Conservation (phyloP, 2,329 filamentous ascomycete genomes). For the Fusarium zealandicum region DNA sequence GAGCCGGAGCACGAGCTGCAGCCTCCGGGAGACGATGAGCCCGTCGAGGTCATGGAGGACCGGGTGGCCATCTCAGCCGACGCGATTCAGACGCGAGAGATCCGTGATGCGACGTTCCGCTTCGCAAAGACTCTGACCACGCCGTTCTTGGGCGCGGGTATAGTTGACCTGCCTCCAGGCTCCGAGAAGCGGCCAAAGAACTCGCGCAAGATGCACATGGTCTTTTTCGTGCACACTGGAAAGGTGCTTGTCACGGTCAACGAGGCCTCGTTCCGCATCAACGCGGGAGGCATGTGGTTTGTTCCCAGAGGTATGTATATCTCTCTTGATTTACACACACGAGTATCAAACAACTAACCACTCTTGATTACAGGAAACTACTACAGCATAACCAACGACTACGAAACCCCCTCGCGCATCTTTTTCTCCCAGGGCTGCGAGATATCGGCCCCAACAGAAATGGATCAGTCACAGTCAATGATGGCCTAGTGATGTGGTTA, state of each 20-base stretch:
- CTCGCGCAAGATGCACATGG: conserved; percentile 94
- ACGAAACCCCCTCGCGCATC: conserved; percentile 73
- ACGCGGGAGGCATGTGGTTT: conserved; percentile 89
- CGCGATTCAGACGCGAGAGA: conserved; percentile 64
- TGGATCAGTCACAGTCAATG: conserved; percentile 34
- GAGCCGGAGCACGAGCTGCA: conserved; percentile 62
- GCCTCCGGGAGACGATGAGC: conserved; percentile 62
- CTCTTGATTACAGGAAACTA: conserved; percentile 74
- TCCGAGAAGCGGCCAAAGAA: conserved; percentile 91
- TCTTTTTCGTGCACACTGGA: conserved; percentile 88
- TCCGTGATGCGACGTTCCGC: conserved; percentile 74
- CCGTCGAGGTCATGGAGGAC: conserved; percentile 61
- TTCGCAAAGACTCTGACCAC: conserved; percentile 88
- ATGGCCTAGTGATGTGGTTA: conserved; percentile 17
- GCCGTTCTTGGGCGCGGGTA: conserved; percentile 86
- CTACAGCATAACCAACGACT: conserved; percentile 88
- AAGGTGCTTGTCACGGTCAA: conserved; percentile 82
- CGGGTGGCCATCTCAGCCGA: conserved; percentile 63
- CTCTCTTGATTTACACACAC: neutral
- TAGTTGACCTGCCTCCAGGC: conserved; percentile 86
- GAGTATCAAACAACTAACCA: conserved; percentile 8
- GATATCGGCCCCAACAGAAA: conserved; percentile 44
- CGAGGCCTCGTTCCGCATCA: conserved; percentile 79
- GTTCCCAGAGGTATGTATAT: conserved; percentile 83
- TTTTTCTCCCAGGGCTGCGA: conserved; percentile 94